These are phyloP conservation scores for Gynandropsis gynandra DNA, from an alignment of 345 rosid species.

Conservation along the genomic window DNA sequence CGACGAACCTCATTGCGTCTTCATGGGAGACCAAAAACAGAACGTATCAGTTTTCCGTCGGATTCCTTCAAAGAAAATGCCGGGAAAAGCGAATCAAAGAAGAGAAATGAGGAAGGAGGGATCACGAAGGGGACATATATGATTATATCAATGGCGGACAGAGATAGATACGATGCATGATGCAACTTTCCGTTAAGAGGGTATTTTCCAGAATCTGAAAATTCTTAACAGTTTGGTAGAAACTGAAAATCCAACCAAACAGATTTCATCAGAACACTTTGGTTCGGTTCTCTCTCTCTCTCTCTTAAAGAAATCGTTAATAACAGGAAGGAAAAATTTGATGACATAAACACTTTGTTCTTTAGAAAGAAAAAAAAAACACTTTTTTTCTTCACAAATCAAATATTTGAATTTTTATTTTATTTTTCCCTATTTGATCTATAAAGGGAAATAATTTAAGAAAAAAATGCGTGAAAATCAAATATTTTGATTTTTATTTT, in stretches of 20 bases:
- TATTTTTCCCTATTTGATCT: too few relatives aligned
- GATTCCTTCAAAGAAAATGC: not conserved
- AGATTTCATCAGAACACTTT: not conserved
- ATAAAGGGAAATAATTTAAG: too few relatives aligned
- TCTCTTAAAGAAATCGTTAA: too few relatives aligned
- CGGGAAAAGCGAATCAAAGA: not conserved
- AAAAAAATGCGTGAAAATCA: too few relatives aligned
- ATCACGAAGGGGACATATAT: not conserved
- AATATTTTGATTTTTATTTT: too few relatives aligned
- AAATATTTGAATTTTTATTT: too few relatives aligned
- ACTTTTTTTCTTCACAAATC: too few relatives aligned
- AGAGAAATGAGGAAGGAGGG: not conserved
- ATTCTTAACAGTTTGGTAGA: not conserved
- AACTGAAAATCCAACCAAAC: constrained; percentile 1
- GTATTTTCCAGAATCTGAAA: constrained; percentile 3
- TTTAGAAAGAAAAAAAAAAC: too few relatives aligned
- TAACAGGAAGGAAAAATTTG: too few relatives aligned
- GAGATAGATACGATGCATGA: not conserved
- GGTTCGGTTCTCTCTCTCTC: too few relatives aligned
- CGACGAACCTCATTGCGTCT: constrained; percentile 50
- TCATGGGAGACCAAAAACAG: constrained; percentile 32
- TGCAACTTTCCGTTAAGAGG: not conserved
- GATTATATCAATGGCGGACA: not conserved
- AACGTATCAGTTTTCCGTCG: not conserved
- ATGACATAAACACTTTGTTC: too few relatives aligned